Conservation (phyloP, 768 basidiomycete genomes). For the Rhodotorula taiwanensis region DNA sequence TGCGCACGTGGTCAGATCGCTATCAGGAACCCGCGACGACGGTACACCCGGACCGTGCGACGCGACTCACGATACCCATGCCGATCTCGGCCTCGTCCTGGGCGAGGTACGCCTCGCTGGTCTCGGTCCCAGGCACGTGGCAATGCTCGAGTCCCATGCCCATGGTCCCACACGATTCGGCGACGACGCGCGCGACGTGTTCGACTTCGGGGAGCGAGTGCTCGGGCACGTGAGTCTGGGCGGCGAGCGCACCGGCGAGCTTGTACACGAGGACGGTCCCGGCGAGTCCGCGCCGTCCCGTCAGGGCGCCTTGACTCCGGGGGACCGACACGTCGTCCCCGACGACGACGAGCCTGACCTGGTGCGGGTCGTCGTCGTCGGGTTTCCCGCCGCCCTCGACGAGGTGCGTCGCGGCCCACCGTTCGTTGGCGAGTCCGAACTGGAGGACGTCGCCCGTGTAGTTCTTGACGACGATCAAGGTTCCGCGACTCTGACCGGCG, state of each 20-base stretch:
- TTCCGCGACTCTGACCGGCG: not conserved
- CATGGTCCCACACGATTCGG: too few relatives aligned
- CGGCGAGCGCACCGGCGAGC: slow-evolving; percentile 45
- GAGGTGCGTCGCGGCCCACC: slow-evolving; percentile 37
- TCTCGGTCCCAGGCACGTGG: slow-evolving; percentile 43
- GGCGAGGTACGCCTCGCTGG: slow-evolving; percentile 45
- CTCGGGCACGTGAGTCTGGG: slow-evolving; percentile 41
- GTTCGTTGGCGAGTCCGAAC: slow-evolving; percentile 46
- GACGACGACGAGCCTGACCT: slow-evolving; percentile 44
- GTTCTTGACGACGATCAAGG: slow-evolving; percentile 20
- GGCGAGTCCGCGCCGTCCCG: slow-evolving; percentile 47
- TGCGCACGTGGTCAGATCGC: not conserved
- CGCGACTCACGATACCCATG: slow-evolving; percentile 38
- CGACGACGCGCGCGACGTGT: slow-evolving; percentile 43
- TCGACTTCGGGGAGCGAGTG: too few relatives aligned
- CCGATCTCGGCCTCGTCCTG: slow-evolving; percentile 46
- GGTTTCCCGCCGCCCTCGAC: too few relatives aligned
- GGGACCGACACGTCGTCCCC: slow-evolving; percentile 48
- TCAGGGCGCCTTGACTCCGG: slow-evolving; percentile 45
- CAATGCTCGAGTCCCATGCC: too few relatives aligned
- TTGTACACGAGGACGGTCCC: slow-evolving; percentile 49
- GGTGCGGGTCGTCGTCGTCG: too few relatives aligned
- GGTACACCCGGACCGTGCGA: not conserved
- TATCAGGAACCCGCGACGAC: too few relatives aligned
- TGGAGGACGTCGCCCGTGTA: slow-evolving; percentile 45